Percentiles rank a stretch among this genome's conserved stretches.
phyloP scores from a whole-genome alignment of 345 rosid genomes.

The Moringa oleifera region DNA sequence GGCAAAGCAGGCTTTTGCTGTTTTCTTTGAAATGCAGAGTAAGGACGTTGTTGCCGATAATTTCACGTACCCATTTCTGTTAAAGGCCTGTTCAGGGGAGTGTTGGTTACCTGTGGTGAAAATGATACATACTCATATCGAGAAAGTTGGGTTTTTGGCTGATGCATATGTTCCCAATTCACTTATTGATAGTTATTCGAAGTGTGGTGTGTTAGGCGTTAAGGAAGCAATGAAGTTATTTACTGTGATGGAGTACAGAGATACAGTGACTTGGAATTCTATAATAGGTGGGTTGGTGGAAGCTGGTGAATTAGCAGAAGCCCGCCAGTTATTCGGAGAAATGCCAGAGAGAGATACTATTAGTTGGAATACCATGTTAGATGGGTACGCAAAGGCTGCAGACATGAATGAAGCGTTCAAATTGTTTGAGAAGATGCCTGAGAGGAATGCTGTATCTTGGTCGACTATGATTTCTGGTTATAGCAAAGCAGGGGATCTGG shows the following conservation, averaged over 20 bases:
- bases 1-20: slow-evolving; percentile 46
- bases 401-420: slow-evolving; percentile 63
- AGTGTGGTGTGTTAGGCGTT: slow-evolving; percentile 63
- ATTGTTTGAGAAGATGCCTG: slow-evolving; percentile 63
- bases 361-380: slow-evolving; percentile 84
- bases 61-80: slow-evolving; percentile 77
- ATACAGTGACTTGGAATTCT: slow-evolving; percentile 80
- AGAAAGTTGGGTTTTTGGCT: slow-evolving; percentile 56
- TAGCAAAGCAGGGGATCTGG: slow-evolving; percentile 71
- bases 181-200: slow-evolving; percentile 68
- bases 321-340: slow-evolving; percentile 64
- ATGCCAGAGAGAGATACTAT: slow-evolving; percentile 64
- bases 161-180: slow-evolving; percentile 88
- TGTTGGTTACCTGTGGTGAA: slow-evolving; percentile 48
- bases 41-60: slow-evolving; percentile 58
- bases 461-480: slow-evolving; percentile 76
- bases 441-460: slow-evolving; percentile 85
- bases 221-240: slow-evolving; percentile 60
- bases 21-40: slow-evolving; percentile 57
- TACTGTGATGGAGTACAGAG: slow-evolving; percentile 43
- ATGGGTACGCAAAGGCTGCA: slow-evolving; percentile 70
- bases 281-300: slow-evolving; percentile 61
- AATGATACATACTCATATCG: slow-evolving; percentile 67
- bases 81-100: slow-evolving; percentile 56
- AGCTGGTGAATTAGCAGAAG: slow-evolving; percentile 48